Evolutionary conservation across 441 rosid genomes (phyloP).

Genomic region (Pelargonium fulgidum): DNA sequence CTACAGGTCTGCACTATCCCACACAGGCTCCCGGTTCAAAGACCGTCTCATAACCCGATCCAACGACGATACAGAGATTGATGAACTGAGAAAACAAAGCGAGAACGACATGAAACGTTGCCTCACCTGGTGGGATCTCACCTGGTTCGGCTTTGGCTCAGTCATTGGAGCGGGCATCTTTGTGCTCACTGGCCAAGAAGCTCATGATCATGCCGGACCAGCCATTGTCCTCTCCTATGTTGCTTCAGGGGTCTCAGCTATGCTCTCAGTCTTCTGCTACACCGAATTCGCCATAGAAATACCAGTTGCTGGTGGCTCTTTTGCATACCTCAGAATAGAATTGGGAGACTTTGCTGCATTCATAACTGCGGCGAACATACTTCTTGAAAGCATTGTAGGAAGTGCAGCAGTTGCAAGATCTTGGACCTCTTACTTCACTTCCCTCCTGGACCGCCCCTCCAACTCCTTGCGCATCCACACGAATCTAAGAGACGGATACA

Average conservation of each 20-base stretch:
- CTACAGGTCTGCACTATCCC: slow-evolving; percentile 54
- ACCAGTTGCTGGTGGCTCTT: slow-evolving; percentile 88
- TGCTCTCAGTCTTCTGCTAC: slow-evolving; percentile 74
- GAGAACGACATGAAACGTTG: slow-evolving; percentile 66
- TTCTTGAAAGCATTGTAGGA: slow-evolving; percentile 70
- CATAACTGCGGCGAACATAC: slow-evolving; percentile 80
- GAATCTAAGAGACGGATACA: slow-evolving; percentile 61
- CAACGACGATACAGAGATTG: slow-evolving; percentile 57
- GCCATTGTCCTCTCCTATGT: slow-evolving; percentile 74
- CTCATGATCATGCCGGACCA: slow-evolving; percentile 60
- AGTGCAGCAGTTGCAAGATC: slow-evolving; percentile 83
- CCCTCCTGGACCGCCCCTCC: slow-evolving; percentile 42
- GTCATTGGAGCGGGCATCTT: slow-evolving; percentile 93
- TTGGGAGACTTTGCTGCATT: slow-evolving; percentile 78
- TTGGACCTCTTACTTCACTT: slow-evolving; percentile 84
- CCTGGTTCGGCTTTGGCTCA: slow-evolving; percentile 81
- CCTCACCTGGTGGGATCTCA: slow-evolving; percentile 93
- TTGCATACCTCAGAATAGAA: slow-evolving; percentile 71
- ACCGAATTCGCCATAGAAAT: slow-evolving; percentile 77
- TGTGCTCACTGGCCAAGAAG: slow-evolving; percentile 85
- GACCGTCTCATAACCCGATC: slow-evolving; percentile 75
- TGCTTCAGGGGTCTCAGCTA: slow-evolving; percentile 60
- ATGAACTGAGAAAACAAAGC: slow-evolving; percentile 51
- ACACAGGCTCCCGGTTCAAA: slow-evolving; percentile 64
- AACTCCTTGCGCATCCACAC: slow-evolving; percentile 47